Evolutionary conservation across 495 filamentous ascomycete species (phyloP), one percentile per base, ranked within the genome.

Genomic region (Penicillium roqueforti): DNA sequence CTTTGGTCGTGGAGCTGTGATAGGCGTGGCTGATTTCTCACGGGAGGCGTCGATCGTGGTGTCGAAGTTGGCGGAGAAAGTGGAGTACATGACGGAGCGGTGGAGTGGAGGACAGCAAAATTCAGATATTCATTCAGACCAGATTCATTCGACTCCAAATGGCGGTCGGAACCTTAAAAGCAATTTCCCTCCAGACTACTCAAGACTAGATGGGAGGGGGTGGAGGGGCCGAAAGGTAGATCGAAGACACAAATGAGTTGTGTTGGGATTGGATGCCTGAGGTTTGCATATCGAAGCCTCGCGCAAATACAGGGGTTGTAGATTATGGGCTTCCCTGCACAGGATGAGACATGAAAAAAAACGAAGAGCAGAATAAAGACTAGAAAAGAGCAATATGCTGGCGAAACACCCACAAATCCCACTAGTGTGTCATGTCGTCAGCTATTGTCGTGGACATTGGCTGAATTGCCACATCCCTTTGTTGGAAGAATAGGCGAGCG

Each of bases 1-100:
- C 40, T 61, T 67, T 4, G 37, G 63, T 23, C 53, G 56, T 22
- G 26, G 55, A 28, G 44, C 16, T 47, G 26, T 26, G 31, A 34
- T 42, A 20, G 44, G 28, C 7, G 42, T 31, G 10, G 28, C 42
- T 34, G 23, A 47, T 20, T 31, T 36, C 18, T 34, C 40, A 19
- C 40, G 40, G 40, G 39, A 41, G 39, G 19, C 19, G 20, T 42
- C 28, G 28, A 31, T 41, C 19, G 39, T 41, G 10, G 40, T 42
- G n/a, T 42, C 22, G 20, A 42, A 42, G 40, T 42, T 42, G 40
- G 40, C 40, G 20, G 40, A 42, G 40, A 42, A 42, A 42, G 40
- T 42, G 40, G 40, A 42, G 40, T 42, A 42, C 40, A 42, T 42
- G 20, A 7, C 40, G 40, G 20, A 25, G 8, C 11, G 20, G 19